Evolutionary conservation across 1,284 basidiomycete species (phyloP).

Genomic region (Rhodotorula sp.): DNA sequence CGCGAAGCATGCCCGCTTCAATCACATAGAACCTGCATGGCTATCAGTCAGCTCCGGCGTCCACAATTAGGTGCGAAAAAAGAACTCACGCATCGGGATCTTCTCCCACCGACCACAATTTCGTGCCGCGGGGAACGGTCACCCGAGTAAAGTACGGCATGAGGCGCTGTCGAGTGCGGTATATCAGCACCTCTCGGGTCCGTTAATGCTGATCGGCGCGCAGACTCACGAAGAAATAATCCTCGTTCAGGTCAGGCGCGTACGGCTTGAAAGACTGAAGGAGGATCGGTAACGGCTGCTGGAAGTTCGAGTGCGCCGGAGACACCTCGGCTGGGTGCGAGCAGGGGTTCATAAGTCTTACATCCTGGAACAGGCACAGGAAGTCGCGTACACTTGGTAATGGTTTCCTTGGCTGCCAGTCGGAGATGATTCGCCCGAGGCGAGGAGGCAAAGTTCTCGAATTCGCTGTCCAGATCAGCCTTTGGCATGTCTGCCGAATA

Average conservation of each 20-base stretch:
- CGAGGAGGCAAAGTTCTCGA: constrained; percentile 46
- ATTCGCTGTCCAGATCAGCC: constrained; percentile 45
- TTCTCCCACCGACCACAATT: constrained; percentile 76
- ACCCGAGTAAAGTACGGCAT: constrained; percentile 69
- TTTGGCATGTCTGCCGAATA: constrained; percentile 40
- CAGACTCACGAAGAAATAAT: constrained; percentile 38
- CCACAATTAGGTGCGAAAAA: neutral
- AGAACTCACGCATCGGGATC: constrained; percentile 61
- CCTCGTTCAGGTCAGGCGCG: constrained; percentile 51
- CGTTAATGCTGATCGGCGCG: neutral
- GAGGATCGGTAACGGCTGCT: constrained; percentile 56
- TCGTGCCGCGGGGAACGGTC: constrained; percentile 59
- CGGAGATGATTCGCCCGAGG: constrained; percentile 55
- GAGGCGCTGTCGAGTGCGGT: constrained; percentile 50
- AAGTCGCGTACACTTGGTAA: constrained; percentile 14
- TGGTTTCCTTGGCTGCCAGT: constrained; percentile 64
- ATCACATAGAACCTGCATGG: constrained; percentile 63
- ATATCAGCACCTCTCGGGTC: neutral
- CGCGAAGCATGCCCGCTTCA: constrained; percentile 75
- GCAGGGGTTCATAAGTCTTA: constrained; percentile 54
- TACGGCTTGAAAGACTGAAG: constrained; percentile 49
- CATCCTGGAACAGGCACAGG: too few species aligned
- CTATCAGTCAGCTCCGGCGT: neutral
- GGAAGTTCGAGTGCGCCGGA: constrained; percentile 36
- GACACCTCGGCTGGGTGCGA: constrained; percentile 15